Conservation (phyloP, 2,329 filamentous ascomycete genomes). For the Dendryphion nanum region DNA sequence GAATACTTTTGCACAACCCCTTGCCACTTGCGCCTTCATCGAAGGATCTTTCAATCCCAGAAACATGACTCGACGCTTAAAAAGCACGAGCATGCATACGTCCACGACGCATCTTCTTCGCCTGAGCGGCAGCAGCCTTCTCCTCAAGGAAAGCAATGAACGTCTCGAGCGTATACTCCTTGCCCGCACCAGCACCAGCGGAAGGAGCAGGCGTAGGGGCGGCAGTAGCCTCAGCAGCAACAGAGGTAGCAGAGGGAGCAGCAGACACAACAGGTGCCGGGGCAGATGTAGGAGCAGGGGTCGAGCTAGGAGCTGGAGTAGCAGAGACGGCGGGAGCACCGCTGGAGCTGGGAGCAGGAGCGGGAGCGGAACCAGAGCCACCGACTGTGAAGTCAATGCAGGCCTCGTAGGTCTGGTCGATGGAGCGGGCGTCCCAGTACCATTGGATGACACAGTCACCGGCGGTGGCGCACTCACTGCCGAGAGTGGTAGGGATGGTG, state of each 20-base stretch:
- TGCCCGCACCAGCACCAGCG: constrained; percentile 8
- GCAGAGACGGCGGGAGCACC: constrained; percentile 11
- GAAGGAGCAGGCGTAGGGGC: constrained; percentile 8
- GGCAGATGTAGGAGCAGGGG: constrained; percentile 9
- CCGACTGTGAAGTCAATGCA: constrained; percentile 59
- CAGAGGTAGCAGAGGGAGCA: constrained; percentile 8
- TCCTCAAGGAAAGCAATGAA: constrained; percentile 32
- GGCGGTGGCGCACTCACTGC: constrained; percentile 45
- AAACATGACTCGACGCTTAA: too few relatives aligned
- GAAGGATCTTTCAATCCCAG: too few relatives aligned
- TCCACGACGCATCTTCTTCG: constrained; percentile 1
- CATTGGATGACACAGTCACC: constrained; percentile 60
- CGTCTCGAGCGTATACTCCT: constrained; percentile 32
- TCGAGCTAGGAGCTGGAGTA: constrained; percentile 10
- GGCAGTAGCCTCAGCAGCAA: constrained; percentile 10
- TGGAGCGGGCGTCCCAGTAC: constrained; percentile 58
- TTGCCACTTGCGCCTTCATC: too few relatives aligned
- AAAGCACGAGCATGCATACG: constrained; percentile 3
- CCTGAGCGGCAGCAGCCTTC: not conserved
- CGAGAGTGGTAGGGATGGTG: constrained; percentile 53
- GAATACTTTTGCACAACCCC: too few relatives aligned
- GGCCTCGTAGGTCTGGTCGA: constrained; percentile 62
- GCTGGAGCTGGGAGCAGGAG: constrained; percentile 10
- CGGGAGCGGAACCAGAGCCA: constrained; percentile 19
- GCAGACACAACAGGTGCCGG: constrained; percentile 8